Conservation (phyloP, 2,329 filamentous ascomycete genomes). For the Clarireedia homoeocarpa region DNA sequence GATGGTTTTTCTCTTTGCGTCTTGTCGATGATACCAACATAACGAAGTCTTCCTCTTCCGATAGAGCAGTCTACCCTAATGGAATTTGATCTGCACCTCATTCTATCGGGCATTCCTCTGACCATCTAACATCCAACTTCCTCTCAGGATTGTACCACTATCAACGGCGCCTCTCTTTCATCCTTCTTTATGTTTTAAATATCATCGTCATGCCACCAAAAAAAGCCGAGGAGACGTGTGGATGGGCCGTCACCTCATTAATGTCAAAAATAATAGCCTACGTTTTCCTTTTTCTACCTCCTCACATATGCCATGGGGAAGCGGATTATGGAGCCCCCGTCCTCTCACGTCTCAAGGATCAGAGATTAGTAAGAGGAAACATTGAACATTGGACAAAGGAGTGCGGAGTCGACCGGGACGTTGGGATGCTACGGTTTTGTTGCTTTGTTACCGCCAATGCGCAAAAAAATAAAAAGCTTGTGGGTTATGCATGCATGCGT, state of each 20-base stretch:
- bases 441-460: background rate
- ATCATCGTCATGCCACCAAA: background rate
- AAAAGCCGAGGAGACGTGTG: conserved; percentile 7
- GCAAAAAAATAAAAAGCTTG: background rate
- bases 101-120: background rate
- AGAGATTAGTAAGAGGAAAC: background rate
- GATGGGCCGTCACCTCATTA: conserved; percentile 8
- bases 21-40: conserved; percentile 19
- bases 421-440: background rate
- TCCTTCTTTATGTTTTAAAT: background rate
- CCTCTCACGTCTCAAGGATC: background rate
- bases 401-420: conserved; percentile 4
- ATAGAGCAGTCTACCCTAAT: background rate
- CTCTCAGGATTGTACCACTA: conserved; percentile 7
- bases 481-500: background rate
- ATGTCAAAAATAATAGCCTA: conserved; percentile 10
- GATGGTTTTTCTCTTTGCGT: conserved; percentile 9
- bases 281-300: conserved; percentile 1
- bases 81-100: background rate
- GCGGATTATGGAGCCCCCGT: background rate
- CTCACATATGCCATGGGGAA: background rate
- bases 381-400: background rate
- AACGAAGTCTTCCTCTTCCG: conserved; percentile 13
- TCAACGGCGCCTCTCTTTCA: conserved; percentile 6
- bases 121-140: background rate